Conservation (phyloP, 1,139 yeast species). For the Geotrichum citri-aurantii region DNA sequence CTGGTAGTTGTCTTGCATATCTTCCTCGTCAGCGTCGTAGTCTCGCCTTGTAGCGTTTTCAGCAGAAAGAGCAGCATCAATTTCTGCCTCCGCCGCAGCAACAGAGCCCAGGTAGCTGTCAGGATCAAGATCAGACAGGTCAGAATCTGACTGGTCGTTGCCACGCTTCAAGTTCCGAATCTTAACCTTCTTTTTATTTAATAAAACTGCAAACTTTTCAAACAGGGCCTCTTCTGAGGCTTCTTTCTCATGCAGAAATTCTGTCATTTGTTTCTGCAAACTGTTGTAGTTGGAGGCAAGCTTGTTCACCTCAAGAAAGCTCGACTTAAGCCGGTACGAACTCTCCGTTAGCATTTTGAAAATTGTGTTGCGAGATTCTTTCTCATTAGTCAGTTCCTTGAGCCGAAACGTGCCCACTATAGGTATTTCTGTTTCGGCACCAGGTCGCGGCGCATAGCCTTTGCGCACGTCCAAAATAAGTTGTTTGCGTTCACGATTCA, state of each 20-base stretch:
- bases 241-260: conserved; percentile 22
- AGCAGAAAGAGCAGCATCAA: background rate
- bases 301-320: conserved; percentile 2
- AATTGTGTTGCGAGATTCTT: background rate
- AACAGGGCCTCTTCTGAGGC: conserved; percentile 24
- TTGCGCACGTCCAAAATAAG: conserved; percentile 4
- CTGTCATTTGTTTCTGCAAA: conserved; percentile 14
- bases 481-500: background rate
- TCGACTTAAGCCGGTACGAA: conserved; percentile 9
- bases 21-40: background rate
- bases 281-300: background rate
- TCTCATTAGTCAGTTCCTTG: background rate
- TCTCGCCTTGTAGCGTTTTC: background rate
- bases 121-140: conserved; percentile 14
- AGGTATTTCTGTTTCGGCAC: conserved; percentile 8
- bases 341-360: conserved; percentile 11
- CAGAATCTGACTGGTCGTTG: conserved; percentile 23
- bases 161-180: conserved; percentile 19
- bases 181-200: conserved; percentile 30
- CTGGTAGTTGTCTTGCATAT: background rate
- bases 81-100: background rate
- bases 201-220: conserved; percentile 25
- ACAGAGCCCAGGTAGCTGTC: conserved; percentile 13
- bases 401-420: background rate
- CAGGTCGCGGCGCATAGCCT: conserved; percentile 12